These are phyloP conservation scores for Durio zibethinus DNA, from an alignment of 345 rosid genomes.

Conservation along the genomic window DNA sequence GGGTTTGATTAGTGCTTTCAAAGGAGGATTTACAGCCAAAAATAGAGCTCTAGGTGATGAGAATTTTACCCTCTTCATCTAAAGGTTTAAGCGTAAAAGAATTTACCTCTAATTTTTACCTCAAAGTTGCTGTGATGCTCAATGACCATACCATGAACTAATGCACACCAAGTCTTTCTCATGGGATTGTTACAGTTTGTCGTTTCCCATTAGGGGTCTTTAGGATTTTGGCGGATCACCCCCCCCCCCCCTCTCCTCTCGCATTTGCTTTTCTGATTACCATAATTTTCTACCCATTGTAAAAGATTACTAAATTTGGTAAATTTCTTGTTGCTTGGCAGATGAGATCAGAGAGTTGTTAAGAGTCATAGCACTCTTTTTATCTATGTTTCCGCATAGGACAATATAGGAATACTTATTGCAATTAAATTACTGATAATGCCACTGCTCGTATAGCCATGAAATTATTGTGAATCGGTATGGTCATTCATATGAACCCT, in stretches of 20 bases:
- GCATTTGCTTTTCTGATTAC: background rate
- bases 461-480: background rate
- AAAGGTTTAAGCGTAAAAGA: background rate
- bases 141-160: background rate
- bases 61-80: background rate
- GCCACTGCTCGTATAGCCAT: background rate
- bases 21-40: background rate
- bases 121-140: background rate
- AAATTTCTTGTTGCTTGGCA: slow-evolving; percentile 18
- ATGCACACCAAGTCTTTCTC: background rate
- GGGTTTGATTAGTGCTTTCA: background rate
- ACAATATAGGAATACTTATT: slow-evolving; percentile 1
- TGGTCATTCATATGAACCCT: background rate
- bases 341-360: slow-evolving; percentile 22
- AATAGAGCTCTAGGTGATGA: background rate
- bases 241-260: too few relatives aligned
- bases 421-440: background rate
- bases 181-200: slow-evolving; percentile 38
- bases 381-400: slow-evolving; percentile 17
- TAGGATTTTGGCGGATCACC: slow-evolving; percentile 4
- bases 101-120: background rate
- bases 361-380: slow-evolving; percentile 20
- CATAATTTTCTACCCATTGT: slow-evolving; percentile 20
- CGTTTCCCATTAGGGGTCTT: slow-evolving; percentile 26
- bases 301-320: background rate